A percentile compares a stretch with the other conserved stretches of the same genome.
phyloP scores from a whole-genome alignment of 2,329 filamentous ascomycete genomes.

The Verticillium nonalfalfae region DNA sequence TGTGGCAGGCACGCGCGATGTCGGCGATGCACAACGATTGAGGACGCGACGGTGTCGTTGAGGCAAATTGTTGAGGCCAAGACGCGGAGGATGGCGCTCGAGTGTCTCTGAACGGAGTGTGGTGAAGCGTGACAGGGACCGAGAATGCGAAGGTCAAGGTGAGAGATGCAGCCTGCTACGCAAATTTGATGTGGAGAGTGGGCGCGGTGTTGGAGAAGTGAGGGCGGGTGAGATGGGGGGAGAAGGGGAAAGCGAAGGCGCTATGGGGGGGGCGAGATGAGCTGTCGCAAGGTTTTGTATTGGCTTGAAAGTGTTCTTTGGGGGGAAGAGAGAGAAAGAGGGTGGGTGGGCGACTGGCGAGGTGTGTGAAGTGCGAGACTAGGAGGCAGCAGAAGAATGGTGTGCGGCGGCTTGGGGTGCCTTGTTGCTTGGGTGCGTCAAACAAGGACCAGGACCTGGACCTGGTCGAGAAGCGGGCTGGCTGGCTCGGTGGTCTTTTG shows the following conservation, averaged over 20 bases:
- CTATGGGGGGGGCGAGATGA: constrained; percentile 5
- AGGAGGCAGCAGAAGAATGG: constrained; percentile 6
- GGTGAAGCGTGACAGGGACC: background rate
- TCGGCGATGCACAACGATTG: background rate
- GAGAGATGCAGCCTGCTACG: constrained; percentile 9
- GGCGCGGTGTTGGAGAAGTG: constrained; percentile 5
- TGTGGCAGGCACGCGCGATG: background rate
- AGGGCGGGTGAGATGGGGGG: constrained; percentile 3
- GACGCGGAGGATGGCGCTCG: constrained; percentile 2
- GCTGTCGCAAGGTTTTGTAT: constrained; percentile 14
- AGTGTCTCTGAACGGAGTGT: background rate
- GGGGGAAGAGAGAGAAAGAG: constrained; percentile 7
- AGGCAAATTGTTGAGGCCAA: background rate
- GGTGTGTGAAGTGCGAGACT: background rate
- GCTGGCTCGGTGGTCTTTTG: constrained; percentile 8
- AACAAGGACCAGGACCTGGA: constrained; percentile 3
- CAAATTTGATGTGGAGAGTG: background rate
- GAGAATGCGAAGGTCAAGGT: background rate
- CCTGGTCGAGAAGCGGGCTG: constrained; percentile 9
- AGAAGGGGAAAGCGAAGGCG: constrained; percentile 2
- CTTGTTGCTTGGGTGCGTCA: constrained; percentile 2
- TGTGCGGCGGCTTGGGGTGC: constrained; percentile 10
- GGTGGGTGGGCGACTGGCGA: constrained; percentile 1
- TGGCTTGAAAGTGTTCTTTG: constrained; percentile 3
- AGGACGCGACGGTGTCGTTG: constrained; percentile 1